These are phyloP conservation scores for Mucor irregularis DNA, from an alignment of 371 early-diverging fungal genomes.

Conservation along the genomic window DNA sequence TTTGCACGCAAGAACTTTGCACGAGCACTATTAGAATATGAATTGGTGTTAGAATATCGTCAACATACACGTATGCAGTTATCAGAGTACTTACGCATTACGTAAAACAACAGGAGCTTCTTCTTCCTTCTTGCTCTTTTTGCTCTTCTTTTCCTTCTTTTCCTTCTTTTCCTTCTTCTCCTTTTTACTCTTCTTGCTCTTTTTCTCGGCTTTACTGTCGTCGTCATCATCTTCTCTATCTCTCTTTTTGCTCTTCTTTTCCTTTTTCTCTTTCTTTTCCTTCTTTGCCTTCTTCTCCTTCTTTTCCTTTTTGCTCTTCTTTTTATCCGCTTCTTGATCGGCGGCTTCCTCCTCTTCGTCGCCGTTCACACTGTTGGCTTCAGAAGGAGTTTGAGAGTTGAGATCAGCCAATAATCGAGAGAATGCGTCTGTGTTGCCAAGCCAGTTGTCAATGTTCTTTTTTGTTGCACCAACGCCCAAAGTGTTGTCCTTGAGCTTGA, in stretches of 20 bases:
- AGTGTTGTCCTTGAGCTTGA: constrained; percentile 76
- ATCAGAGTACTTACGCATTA: constrained; percentile 54
- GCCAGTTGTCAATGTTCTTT: constrained; percentile 90
- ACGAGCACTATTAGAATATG: constrained; percentile 52
- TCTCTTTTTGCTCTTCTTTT: constrained; percentile 21
- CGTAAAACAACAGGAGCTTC: constrained; percentile 38
- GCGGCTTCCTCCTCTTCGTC: constrained; percentile 31
- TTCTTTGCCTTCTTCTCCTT: constrained; percentile 36
- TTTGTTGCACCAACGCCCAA: constrained; percentile 88
- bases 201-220: constrained; percentile 32
- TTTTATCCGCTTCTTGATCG: constrained; percentile 14
- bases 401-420: constrained; percentile 79
- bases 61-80: neutral
- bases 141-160: constrained; percentile 29
- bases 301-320: constrained; percentile 6
- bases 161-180: constrained; percentile 41
- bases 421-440: constrained; percentile 89
- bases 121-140: constrained; percentile 29
- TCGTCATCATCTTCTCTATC: constrained; percentile 22
- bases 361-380: constrained; percentile 38
- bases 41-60: neutral
- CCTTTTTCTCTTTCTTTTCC: constrained; percentile 33
- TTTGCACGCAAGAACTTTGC: constrained; percentile 76
- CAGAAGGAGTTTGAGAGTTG: constrained; percentile 50
- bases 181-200: constrained; percentile 31